Conservation (phyloP, 352 stramenopile genomes). For the Globisporangium parvum region DNA sequence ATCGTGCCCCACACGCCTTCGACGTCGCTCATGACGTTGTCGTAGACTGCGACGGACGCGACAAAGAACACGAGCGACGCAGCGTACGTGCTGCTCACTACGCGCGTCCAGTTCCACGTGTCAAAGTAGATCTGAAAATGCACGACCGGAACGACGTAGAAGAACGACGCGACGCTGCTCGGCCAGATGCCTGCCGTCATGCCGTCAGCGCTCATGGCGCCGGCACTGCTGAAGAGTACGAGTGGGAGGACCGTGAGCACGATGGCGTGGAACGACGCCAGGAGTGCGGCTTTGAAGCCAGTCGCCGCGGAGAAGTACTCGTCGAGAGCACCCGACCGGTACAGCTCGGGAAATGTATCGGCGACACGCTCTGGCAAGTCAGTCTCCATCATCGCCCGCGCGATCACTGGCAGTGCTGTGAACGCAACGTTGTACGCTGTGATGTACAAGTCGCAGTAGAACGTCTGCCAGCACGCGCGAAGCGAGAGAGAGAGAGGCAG, state of each 20-base stretch:
- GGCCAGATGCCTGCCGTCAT: constrained; percentile 65
- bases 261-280: constrained; percentile 56
- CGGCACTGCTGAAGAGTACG: constrained; percentile 38
- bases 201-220: constrained; percentile 44
- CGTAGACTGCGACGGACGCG: constrained; percentile 43
- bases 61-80: constrained; percentile 51
- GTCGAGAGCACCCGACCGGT: constrained; percentile 48
- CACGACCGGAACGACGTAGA: constrained; percentile 90
- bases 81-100: constrained; percentile 34
- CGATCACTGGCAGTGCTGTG: constrained; percentile 87
- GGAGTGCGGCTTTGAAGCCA: constrained; percentile 26
- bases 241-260: constrained; percentile 57
- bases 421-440: constrained; percentile 94
- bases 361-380: constrained; percentile 63
- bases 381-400: constrained; percentile 68
- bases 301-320: constrained; percentile 58
- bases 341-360: constrained; percentile 67
- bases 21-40: constrained; percentile 37
- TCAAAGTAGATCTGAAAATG: constrained; percentile 84
- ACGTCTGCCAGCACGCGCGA: constrained; percentile 33
- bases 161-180: constrained; percentile 90
- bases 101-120: constrained; percentile 72
- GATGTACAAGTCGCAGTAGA: constrained; percentile 81
- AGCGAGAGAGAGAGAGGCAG: neutral
- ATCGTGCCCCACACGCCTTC: constrained; percentile 40